Percentiles rank a stretch among this genome's conserved stretches.
phyloP scores from a whole-genome alignment of 176 grass and related monocot species.

The Alloteropsis semialata region DNA sequence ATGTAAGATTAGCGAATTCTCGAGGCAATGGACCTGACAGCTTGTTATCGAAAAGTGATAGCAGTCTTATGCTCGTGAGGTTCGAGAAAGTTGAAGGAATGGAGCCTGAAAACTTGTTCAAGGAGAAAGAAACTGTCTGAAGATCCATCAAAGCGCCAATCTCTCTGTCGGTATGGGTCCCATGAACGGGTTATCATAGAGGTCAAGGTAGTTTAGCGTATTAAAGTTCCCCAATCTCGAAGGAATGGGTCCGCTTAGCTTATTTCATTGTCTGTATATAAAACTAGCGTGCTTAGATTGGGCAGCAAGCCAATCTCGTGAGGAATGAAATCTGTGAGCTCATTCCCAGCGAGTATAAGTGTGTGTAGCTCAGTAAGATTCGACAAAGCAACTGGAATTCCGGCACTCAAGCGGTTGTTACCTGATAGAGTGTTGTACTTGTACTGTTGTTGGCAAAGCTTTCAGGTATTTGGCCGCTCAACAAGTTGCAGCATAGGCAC shows the following conservation, averaged over 20 bases:
- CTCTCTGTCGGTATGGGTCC: not conserved
- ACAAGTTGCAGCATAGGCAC: no score
- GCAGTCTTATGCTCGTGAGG: not conserved
- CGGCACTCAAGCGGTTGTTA: not conserved
- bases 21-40: not conserved
- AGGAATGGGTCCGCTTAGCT: slow-evolving; percentile 7
- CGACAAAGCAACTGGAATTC: not conserved
- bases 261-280: not conserved
- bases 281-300: not conserved
- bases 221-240: slow-evolving; percentile 11
- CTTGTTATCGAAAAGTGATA: not conserved
- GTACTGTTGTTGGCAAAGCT: slow-evolving; percentile 5
- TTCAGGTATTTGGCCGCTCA: not conserved
- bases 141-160: not conserved
- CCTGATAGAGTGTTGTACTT: slow-evolving; percentile 7
- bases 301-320: not conserved
- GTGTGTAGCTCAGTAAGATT: not conserved
- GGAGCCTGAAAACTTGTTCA: not conserved
- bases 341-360: not conserved
- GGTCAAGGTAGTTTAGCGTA: not conserved
- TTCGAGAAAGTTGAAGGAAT: not conserved
- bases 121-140: accelerated
- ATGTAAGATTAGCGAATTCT: not conserved
- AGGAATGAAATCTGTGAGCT: not conserved
- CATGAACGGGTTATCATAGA: not conserved